A percentile compares a stretch with the other conserved stretches of the same genome.
Evolutionary conservation across 1,284 basidiomycete species (phyloP).

Genomic region (Leccinum olivaceoglutinosum): DNA sequence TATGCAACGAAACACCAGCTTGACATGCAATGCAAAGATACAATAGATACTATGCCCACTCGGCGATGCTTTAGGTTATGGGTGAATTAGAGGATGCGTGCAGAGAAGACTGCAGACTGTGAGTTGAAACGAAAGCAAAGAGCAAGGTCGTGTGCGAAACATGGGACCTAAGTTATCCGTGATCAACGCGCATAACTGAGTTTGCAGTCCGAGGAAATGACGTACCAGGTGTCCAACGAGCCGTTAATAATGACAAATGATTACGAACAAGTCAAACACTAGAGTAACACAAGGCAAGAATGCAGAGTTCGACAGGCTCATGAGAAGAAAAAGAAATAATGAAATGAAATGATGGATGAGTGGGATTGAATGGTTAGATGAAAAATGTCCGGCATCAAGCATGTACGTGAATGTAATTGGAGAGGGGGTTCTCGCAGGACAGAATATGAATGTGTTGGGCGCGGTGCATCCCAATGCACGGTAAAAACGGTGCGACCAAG

Average conservation of each 20-base stretch:
- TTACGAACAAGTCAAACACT: slow-evolving; percentile 1
- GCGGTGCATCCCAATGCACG: background rate
- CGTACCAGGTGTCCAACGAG: slow-evolving; percentile 10
- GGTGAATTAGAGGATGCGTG: background rate
- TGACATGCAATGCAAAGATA: slow-evolving; percentile 6
- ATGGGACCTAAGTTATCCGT: background rate
- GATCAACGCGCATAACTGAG: background rate
- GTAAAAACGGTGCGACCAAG: background rate
- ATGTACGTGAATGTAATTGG: slow-evolving; percentile 9
- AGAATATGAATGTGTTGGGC: background rate
- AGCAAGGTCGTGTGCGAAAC: background rate
- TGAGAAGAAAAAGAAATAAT: background rate
- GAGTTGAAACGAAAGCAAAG: background rate
- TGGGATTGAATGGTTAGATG: background rate
- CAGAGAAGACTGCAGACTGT: background rate
- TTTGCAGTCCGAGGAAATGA: background rate
- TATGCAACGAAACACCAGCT: background rate
- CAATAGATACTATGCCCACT: slow-evolving; percentile 12
- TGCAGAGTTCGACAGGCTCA: slow-evolving; percentile 1
- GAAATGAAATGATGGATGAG: background rate
- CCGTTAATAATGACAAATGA: slow-evolving; percentile 4
- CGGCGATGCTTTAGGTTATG: slow-evolving; percentile 10
- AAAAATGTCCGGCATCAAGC: slow-evolving; percentile 1
- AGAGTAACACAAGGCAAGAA: background rate
- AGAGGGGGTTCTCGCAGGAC: background rate